These are phyloP conservation scores for Metarhizium anisopliae DNA, from an alignment of 2,329 filamentous ascomycete genomes.

Conservation along the genomic window DNA sequence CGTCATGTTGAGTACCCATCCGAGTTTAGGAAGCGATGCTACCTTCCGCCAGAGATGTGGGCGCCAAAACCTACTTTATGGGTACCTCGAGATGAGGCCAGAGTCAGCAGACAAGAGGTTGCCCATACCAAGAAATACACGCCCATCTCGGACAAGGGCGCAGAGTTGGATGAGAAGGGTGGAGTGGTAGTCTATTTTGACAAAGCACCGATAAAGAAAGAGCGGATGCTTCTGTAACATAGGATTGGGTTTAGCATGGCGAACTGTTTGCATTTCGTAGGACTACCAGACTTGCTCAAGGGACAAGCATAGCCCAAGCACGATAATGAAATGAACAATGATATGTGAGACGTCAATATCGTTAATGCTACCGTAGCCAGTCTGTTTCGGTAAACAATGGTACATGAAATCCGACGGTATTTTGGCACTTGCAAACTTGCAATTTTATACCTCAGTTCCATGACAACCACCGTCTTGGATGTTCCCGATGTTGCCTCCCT, in stretches of 20 bases:
- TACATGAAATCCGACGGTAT: too few species aligned
- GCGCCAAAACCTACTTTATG: constrained; percentile 61
- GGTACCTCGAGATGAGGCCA: constrained; percentile 69
- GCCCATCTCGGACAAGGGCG: constrained; percentile 59
- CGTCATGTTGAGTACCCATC: constrained; percentile 37
- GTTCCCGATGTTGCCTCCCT: too few species aligned
- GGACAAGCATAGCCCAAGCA: too few species aligned
- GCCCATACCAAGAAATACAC: constrained; percentile 62
- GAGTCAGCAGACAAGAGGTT: constrained; percentile 71
- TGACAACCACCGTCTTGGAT: too few species aligned
- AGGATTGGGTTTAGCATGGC: not conserved
- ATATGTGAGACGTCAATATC: too few species aligned
- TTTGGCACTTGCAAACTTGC: too few species aligned
- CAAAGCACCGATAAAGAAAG: constrained; percentile 26
- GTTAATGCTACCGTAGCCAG: too few species aligned
- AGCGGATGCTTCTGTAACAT: constrained; percentile 29
- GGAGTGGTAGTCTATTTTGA: constrained; percentile 26
- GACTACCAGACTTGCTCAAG: too few species aligned
- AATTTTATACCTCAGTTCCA: too few species aligned
- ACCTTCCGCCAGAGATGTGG: constrained; percentile 58
- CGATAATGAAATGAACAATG: too few species aligned
- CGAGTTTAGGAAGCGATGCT: constrained; percentile 42
- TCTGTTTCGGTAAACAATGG: too few species aligned
- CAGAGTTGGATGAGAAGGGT: constrained; percentile 24
- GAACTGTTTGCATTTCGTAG: not conserved